These are phyloP conservation scores for Globisporangium canariense DNA, from an alignment of 352 stramenopile species.

Conservation along the genomic window DNA sequence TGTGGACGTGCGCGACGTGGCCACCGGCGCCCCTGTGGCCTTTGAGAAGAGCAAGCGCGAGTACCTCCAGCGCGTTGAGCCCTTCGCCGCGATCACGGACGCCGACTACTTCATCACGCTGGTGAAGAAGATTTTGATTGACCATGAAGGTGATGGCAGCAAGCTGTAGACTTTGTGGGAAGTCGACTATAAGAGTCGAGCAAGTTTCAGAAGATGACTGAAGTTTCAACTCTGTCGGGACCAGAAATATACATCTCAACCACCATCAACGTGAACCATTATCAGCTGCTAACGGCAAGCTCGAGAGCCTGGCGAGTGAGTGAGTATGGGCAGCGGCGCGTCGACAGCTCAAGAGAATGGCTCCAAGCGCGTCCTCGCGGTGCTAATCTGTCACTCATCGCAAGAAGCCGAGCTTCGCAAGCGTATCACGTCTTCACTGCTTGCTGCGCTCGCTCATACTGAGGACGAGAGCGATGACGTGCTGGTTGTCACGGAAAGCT, in stretches of 20 bases:
- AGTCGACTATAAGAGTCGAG: not conserved
- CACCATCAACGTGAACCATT: no score
- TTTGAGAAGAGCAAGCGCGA: conserved; percentile 49
- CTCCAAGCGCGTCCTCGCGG: not conserved
- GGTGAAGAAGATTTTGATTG: conserved; percentile 32
- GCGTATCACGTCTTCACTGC: conserved; percentile 3
- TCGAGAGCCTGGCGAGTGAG: not conserved
- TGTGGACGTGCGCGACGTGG: conserved; percentile 68
- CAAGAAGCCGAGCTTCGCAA: conserved; percentile 17
- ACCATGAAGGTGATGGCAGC: conserved; percentile 6
- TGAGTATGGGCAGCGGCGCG: conserved; percentile 24
- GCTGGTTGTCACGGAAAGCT: conserved; percentile 36
- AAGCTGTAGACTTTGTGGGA: conserved; percentile 2
- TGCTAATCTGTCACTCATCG: conserved; percentile 28
- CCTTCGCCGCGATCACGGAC: conserved; percentile 78
- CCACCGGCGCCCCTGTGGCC: conserved; percentile 41
- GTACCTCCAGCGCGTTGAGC: conserved; percentile 74
- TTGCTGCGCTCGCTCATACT: not conserved
- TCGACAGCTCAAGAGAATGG: conserved; percentile 7
- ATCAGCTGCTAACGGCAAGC: no score
- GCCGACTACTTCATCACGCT: conserved; percentile 66
- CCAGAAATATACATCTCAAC: not conserved
- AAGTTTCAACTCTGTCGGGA: not conserved
- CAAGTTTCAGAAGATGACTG: not conserved
- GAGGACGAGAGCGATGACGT: conserved; percentile 9